Evolutionary conservation across 768 basidiomycete species (phyloP).

Genomic region (Lactarius sanguifluus): DNA sequence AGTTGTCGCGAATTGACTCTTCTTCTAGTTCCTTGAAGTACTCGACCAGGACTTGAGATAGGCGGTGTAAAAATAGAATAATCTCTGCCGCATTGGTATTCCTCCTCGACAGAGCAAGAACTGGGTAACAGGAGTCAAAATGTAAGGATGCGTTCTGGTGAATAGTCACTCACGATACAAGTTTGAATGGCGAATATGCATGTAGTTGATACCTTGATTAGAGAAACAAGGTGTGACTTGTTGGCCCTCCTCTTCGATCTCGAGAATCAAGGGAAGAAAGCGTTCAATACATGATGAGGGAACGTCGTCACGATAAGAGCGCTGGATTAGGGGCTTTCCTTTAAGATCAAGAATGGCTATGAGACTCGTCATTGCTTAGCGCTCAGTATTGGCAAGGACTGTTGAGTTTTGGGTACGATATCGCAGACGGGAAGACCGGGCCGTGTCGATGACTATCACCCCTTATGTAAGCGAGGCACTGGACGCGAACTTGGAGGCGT

Average conservation of each 20-base stretch:
- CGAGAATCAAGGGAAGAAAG: slow-evolving; percentile 89
- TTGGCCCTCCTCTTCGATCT: slow-evolving; percentile 96
- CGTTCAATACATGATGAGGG: slow-evolving; percentile 85
- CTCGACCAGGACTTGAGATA: slow-evolving; percentile 90
- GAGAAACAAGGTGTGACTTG: slow-evolving; percentile 97
- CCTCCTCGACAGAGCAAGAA: slow-evolving; percentile 92
- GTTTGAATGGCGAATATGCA: slow-evolving; percentile 98
- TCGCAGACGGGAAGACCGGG: background rate
- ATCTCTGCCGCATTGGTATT: slow-evolving; percentile 96
- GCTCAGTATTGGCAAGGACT: background rate
- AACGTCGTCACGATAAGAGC: slow-evolving; percentile 96
- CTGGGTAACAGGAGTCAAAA: slow-evolving; percentile 41
- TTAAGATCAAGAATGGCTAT: slow-evolving; percentile 98
- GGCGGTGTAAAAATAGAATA: slow-evolving; percentile 93
- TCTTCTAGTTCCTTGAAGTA: slow-evolving; percentile 99
- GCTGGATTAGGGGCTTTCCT: slow-evolving; percentile 96
- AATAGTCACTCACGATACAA: slow-evolving; percentile 72
- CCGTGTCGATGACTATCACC: too few species aligned
- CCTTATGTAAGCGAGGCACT: too few species aligned
- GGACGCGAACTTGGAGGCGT: too few species aligned
- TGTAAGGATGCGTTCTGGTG: background rate
- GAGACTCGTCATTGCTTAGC: slow-evolving; percentile 53
- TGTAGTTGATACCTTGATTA: slow-evolving; percentile 92
- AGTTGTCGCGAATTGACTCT: slow-evolving; percentile 98
- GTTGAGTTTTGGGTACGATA: background rate